These are phyloP conservation scores for Vaccinium vitisidaea DNA, from an alignment of 148 eudicot genomes.

Conservation along the genomic window DNA sequence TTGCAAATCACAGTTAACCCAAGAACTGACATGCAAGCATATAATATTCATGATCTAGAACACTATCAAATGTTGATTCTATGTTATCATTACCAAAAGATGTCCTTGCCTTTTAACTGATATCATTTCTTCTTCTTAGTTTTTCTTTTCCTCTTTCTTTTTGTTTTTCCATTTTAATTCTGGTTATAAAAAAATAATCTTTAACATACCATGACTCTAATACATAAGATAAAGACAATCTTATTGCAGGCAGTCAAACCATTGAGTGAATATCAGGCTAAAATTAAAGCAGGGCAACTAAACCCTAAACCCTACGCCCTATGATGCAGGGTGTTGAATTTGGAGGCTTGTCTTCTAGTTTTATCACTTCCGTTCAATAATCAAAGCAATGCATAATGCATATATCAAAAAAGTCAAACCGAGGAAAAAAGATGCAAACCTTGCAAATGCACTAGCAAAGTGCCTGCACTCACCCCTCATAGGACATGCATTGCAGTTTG, in stretches of 20 bases:
- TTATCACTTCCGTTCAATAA: conserved; percentile 1
- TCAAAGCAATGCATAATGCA: not conserved
- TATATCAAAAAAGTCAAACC: not conserved
- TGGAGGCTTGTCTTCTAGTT: conserved; percentile 2
- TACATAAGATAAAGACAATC: not conserved
- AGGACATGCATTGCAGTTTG: conserved; percentile 98
- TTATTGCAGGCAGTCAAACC: not conserved
- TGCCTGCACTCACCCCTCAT: conserved; percentile 95
- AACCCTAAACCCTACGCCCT: not conserved
- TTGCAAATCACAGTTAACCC: not conserved
- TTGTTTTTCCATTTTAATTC: not conserved
- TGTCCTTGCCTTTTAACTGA: not conserved
- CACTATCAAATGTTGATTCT: not conserved
- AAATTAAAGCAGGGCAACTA: not conserved
- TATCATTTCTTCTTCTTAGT: not conserved
- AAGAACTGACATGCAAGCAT: not conserved
- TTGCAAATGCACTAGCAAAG: conserved; percentile 95
- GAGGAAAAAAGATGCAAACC: conserved; percentile 41
- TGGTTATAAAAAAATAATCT: not conserved
- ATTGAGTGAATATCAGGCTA: not conserved
- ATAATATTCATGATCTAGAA: not conserved
- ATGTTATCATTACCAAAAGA: not conserved
- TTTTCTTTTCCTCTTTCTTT: not conserved
- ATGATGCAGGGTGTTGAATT: not conserved
- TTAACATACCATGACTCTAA: not conserved